Evolutionary conservation across 129 eudicot species (phyloP).

Genomic region (Scalesia atractyloides): DNA sequence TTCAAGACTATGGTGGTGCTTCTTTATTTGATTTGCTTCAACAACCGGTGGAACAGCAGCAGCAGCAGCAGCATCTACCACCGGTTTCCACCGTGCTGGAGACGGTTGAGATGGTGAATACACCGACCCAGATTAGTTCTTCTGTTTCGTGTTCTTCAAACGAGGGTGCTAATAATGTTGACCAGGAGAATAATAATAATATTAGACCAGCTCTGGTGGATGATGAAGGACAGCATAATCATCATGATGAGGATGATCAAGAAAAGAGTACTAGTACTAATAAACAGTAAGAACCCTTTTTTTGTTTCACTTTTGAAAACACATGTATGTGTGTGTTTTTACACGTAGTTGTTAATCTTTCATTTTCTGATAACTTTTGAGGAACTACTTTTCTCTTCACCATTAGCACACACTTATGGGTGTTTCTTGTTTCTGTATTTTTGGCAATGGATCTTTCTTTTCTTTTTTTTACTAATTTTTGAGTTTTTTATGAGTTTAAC

Average conservation of each 20-base stretch:
- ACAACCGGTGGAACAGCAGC: slow-evolving; percentile 30
- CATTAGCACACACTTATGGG: slow-evolving; percentile 22
- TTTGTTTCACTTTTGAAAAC: slow-evolving; percentile 7
- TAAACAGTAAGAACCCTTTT: slow-evolving; percentile 53
- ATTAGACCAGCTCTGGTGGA: slow-evolving; percentile 28
- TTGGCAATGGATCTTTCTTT: neutral
- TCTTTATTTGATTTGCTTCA: slow-evolving; percentile 58
- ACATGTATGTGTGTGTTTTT: slow-evolving; percentile 13
- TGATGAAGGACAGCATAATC: slow-evolving; percentile 27
- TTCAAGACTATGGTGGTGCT: slow-evolving; percentile 44
- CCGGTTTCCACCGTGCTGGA: slow-evolving; percentile 45
- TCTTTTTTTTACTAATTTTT: slow-evolving; percentile 10
- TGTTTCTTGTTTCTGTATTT: slow-evolving; percentile 20
- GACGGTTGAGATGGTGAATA: slow-evolving; percentile 57
- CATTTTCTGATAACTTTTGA: neutral
- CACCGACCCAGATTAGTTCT: slow-evolving; percentile 66
- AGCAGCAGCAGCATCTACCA: slow-evolving; percentile 10
- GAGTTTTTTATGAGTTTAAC: neutral
- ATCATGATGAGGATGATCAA: slow-evolving; percentile 34
- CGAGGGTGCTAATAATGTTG: slow-evolving; percentile 57
- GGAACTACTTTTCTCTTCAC: neutral
- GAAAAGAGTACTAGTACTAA: slow-evolving; percentile 55
- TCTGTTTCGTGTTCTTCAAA: slow-evolving; percentile 75
- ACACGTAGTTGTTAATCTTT: neutral
- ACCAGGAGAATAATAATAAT: slow-evolving; percentile 31